A percentile compares a stretch with the other conserved stretches of the same genome.
These are phyloP conservation scores for Mrakia blollopis DNA, from an alignment of 768 basidiomycete species.

Conservation along the genomic window DNA sequence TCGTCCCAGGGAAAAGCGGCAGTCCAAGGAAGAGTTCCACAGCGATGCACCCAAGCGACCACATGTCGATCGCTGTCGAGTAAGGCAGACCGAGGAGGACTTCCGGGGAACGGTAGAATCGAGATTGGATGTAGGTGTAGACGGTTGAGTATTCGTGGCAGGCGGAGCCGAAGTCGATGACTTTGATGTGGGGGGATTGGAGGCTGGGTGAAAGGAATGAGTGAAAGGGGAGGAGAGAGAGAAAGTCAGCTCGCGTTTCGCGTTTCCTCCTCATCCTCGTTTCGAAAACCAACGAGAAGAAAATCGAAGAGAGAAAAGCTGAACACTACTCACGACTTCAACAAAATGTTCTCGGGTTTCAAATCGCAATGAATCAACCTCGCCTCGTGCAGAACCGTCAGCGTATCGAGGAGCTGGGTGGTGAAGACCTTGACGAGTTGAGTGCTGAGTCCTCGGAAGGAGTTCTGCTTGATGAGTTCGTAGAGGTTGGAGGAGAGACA, in stretches of 20 bases:
- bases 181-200: conserved; percentile 96
- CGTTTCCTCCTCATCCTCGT: neutral
- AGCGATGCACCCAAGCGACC: conserved; percentile 97
- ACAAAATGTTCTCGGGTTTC: conserved; percentile 95
- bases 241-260: neutral
- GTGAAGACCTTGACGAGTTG: conserved; percentile 99
- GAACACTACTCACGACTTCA: conserved; percentile 93
- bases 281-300: conserved; percentile 19
- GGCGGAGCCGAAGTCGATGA: conserved; percentile 98
- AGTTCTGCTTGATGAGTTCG: conserved; percentile 99
- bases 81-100: conserved; percentile 92
- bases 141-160: conserved; percentile 99
- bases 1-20: conserved; percentile 95
- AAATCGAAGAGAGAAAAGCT: too few species aligned
- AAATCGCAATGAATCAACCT: conserved; percentile 96
- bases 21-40: conserved; percentile 95
- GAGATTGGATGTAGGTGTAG: conserved; percentile 98
- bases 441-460: conserved; percentile 93
- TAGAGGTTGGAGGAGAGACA: conserved; percentile 94
- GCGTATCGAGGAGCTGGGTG: conserved; percentile 83
- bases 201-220: conserved; percentile 53
- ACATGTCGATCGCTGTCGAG: conserved; percentile 96
- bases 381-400: conserved; percentile 89
- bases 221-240: neutral
- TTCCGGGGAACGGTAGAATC: conserved; percentile 97